Base-by-base conservation (phyloP, 345 rosid species). In the Syzygium aqueum region DNA sequence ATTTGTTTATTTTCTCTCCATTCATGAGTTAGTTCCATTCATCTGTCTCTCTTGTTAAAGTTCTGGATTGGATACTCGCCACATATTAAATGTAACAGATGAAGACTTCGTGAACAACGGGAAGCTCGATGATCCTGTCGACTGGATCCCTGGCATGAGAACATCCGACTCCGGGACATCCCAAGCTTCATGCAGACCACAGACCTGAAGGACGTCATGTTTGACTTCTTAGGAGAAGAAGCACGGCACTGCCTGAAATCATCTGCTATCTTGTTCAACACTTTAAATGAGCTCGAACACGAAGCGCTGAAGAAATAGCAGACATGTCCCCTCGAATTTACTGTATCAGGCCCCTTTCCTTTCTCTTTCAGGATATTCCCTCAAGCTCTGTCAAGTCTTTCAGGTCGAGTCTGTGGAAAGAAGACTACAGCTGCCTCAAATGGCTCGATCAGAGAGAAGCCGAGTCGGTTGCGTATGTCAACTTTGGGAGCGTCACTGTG, bases 81-180 rank as follows among this genome's bases (percentile, higher is more conserved):
- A 6, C 56, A 30, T 54, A 85, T 52, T 8, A 1, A 8, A 8
- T 54, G 27, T 3, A 54, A 22, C 91, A 93, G 93, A 88, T 84
- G 89, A 91, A 80, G 84, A 27, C 11, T 90, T 85, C 59, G 33
- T 88, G 3, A 83, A n/a, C 1, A 86, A 91, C 53, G 93, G 92
- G 10, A 89, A 80, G 11, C 88, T 91, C 11, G 90, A 92, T 7
- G 73, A 59, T 50, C 51, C 86, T 0, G n/a, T 92, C 19, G 93
- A 92, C 52, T 90, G 93, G 93, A 89, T 93, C 82, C 93, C 90
- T 0, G 92, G 91, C 27, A 84, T 88, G 93, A 87, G n/a, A 17
- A 88, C 88, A 89, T 88, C 15, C 86, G 94, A 2, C 56, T 92
- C 5, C 89, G 85, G 82, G 94, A 93, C 61, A 52, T 92, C 16